These are phyloP conservation scores for Cyberlindnera maritima DNA, from an alignment of 805 yeast species.

Conservation along the genomic window DNA sequence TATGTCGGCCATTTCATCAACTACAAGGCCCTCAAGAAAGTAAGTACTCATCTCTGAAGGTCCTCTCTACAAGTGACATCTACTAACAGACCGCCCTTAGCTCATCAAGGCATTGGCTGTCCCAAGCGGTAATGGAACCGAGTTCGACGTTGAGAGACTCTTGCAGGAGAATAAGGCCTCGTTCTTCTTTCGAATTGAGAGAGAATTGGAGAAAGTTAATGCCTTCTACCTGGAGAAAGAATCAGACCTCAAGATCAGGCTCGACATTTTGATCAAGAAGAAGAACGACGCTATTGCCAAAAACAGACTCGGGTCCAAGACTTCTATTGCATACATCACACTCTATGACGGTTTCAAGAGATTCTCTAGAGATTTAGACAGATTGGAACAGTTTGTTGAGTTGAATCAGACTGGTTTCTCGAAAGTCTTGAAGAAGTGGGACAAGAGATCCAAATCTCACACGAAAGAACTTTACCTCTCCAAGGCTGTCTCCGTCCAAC, in stretches of 20 bases:
- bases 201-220: constrained; percentile 95
- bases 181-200: constrained; percentile 80
- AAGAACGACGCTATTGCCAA: constrained; percentile 47
- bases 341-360: constrained; percentile 86
- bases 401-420: constrained; percentile 94
- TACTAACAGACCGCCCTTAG: constrained; percentile 17
- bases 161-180: constrained; percentile 90
- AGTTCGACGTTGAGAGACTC: constrained; percentile 42
- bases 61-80: neutral
- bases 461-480: constrained; percentile 89
- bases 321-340: constrained; percentile 76
- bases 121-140: constrained; percentile 29
- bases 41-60: constrained; percentile 1
- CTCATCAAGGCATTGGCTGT: constrained; percentile 77
- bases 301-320: constrained; percentile 50
- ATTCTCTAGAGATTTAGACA: constrained; percentile 81
- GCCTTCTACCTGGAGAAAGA: constrained; percentile 90
- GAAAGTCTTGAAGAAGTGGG: constrained; percentile 97
- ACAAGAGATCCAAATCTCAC: constrained; percentile 90
- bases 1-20: constrained; percentile 92
- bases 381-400: constrained; percentile 91
- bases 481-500: constrained; percentile 94
- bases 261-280: constrained; percentile 74
- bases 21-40: constrained; percentile 86
- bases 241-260: constrained; percentile 74